Base-by-base conservation (phyloP, 1,139 yeast species). In the Magnusiomyces ingens region DNA sequence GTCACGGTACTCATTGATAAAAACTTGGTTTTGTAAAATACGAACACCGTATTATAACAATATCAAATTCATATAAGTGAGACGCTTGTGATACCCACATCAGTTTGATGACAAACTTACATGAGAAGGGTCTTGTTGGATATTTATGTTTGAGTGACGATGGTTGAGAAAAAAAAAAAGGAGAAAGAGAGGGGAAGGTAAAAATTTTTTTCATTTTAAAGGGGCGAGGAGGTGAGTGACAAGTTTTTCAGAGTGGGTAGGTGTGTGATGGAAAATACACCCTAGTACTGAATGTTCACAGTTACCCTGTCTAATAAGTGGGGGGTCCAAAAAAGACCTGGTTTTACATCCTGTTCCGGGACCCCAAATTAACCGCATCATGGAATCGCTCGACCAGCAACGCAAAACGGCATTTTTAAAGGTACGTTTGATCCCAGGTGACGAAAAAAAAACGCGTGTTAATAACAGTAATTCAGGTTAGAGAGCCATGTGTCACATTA, bases 401-500 rank as follows among this genome's bases (percentile, higher is more conserved):
- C 32, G 32, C 32, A 26, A 26, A 26, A 26, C 32, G 32, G 41
- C 41, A n/a, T 37, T 37, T 37, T n/a, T 11, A 37, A 37, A 37
- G 41, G 41, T 37, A 11, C 4, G 41, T 37, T 37, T 37, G 5
- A n/a, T 4, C 3, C 18, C 4, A n/a, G 41, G 4, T 37, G 41
- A n/a, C 13, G 41, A 35, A 10, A 35, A n/a, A n/a, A n/a, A n/a
- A n/a, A n/a, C n/a, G 32, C 10, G 5, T 37, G 15, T n/a, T 37
- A 5, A 4, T 37, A 37, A 37, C 13, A 37, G 13, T 12, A 37
- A 21, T 49, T 32, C 4, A 51, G 52, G 50, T 61, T 40, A 59
- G 55, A 51, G 54, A 45, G 36, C 52, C 52, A 38, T 78, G 82
- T 64, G 71, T 78, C 13, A 64, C 60, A 0, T 60, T 78, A 19